phyloP scores from a whole-genome alignment of 306 rosid genomes.

The Mimosa pudica region DNA sequence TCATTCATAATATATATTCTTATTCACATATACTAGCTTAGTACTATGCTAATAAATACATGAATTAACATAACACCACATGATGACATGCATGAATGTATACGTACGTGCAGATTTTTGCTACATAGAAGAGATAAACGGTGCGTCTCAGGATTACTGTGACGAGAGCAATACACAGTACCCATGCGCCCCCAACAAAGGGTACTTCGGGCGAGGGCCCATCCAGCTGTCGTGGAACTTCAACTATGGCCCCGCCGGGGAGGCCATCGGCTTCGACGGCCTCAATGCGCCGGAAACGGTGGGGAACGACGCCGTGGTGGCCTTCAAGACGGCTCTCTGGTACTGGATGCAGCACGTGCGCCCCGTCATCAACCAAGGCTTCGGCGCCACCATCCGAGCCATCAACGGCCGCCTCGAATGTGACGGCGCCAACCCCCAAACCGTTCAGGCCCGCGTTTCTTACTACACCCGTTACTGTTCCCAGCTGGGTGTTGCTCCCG shows the following conservation, averaged over 20 bases:
- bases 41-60: no score
- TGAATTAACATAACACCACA: background rate
- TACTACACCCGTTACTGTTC: constrained; percentile 65
- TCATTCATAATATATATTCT: no score
- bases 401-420: constrained; percentile 85
- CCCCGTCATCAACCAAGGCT: constrained; percentile 61
- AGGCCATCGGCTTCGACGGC: constrained; percentile 62
- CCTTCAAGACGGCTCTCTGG: constrained; percentile 89
- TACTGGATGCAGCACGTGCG: constrained; percentile 73
- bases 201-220: constrained; percentile 86
- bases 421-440: constrained; percentile 54
- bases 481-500: constrained; percentile 68
- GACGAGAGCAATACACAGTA: constrained; percentile 64
- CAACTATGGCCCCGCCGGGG: constrained; percentile 85
- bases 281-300: constrained; percentile 70
- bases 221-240: constrained; percentile 88
- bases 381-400: constrained; percentile 87
- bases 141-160: constrained; percentile 75
- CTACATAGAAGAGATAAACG: constrained; percentile 84
- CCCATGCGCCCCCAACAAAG: constrained; percentile 70
- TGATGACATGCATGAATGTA: background rate
- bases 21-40: no score
- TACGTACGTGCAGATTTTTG: constrained; percentile 31
- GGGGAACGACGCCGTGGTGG: constrained; percentile 55
- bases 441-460: constrained; percentile 53